Conservation (phyloP, 306 rosid species). For the Erythrophleum fordii region DNA sequence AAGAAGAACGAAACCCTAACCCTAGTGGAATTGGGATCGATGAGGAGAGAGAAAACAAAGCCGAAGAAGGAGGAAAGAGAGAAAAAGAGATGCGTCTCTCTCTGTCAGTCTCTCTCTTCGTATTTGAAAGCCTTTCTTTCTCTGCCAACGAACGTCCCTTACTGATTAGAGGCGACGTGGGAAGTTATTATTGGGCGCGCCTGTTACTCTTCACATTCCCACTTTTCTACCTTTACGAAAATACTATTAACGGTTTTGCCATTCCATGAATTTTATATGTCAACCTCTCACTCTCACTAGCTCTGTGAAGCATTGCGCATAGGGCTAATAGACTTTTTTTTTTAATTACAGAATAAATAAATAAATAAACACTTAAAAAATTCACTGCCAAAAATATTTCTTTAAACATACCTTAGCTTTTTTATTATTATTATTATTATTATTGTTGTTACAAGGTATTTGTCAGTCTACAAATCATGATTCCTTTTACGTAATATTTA, state of each 20-base stretch:
- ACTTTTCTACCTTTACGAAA: conserved; percentile 38
- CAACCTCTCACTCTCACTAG: too few relatives aligned
- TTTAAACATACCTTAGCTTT: too few relatives aligned
- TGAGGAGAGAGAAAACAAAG: conserved; percentile 56
- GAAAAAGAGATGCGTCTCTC: conserved; percentile 45
- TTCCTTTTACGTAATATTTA: too few relatives aligned
- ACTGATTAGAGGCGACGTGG: conserved; percentile 59
- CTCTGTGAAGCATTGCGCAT: too few relatives aligned
- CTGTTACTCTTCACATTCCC: conserved; percentile 36
- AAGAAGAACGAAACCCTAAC: conserved; percentile 61
- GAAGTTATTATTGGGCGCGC: conserved; percentile 36
- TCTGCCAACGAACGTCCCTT: conserved; percentile 57
- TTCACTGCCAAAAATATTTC: too few relatives aligned
- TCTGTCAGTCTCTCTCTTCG: conserved; percentile 33
- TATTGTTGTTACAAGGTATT: too few relatives aligned
- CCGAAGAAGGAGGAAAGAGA: conserved; percentile 36
- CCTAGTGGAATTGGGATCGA: conserved; percentile 59
- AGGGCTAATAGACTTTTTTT: too few relatives aligned
- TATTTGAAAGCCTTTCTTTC: conserved; percentile 49
- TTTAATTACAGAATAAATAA: too few relatives aligned
- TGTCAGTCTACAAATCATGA: too few relatives aligned
- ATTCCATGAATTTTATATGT: not conserved
- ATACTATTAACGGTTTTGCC: conserved; percentile 43
- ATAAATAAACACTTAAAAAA: too few relatives aligned
- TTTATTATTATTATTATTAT: too few relatives aligned